Base-by-base conservation (phyloP, 306 rosid genomes). In the Astragalus membranaceus region DNA sequence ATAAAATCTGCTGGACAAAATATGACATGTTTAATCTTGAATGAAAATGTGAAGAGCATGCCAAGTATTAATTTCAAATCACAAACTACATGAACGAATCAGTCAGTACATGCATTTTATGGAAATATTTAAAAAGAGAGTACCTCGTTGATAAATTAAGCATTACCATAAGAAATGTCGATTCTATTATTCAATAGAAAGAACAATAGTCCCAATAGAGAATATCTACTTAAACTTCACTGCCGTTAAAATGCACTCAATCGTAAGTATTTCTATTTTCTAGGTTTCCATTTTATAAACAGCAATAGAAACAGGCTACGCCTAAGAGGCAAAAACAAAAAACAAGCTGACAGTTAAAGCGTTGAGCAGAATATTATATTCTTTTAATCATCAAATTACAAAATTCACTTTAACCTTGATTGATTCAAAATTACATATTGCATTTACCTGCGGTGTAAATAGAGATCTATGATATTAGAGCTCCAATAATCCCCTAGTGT, bases 401-500 rank as follows among this genome's bases (percentile, higher is more conserved):
- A 58, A 63, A 81, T 7, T 68, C 3, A 32, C 17, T 11, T 23
- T 48, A 67, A 49, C 44, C 37, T 39, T 55, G 23, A 53, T 12
- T 54, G 58, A 49, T 53, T 69, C 66, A 56, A 71, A 48, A 33
- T 32, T 6, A 29, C 35, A 29, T 47, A 12, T 69, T 23, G 26
- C 65, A 58, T 37, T 74, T 82, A 90, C 98, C 96, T 88, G 20
- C 94, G 92, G 57, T 90, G 97, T 73, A 93, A 93, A 81, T 90
- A 93, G 62, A 93, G 87, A 81, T 93, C 98, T 36, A 93, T 84
- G 71, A 86, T 81, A 70, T 90, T 90, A 56, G 94, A 85, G 74
- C 98, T 93, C 94, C 96, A 90, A 83, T 85, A 84, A 70, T 93
- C 98, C 51, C 96, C 96, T 72, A 93, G 60, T 4, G 87, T 83